Evolutionary conservation across 116 monocot genomes (phyloP).

Genomic region (Posidonia oceanica): DNA sequence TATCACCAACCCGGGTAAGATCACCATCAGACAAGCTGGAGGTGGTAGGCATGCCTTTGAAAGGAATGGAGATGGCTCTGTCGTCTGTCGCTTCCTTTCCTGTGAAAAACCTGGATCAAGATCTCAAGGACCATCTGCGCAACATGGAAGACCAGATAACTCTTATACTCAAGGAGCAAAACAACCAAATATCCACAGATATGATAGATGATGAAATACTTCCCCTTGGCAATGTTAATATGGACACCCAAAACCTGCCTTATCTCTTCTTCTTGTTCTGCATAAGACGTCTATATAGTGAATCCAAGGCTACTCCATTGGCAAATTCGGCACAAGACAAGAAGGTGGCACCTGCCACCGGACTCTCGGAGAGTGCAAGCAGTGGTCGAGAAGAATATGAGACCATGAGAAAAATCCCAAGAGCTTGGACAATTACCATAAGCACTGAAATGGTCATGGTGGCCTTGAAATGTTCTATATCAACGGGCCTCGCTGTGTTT

Average conservation of each 20-base stretch:
- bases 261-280: slow-evolving; percentile 27
- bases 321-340: slow-evolving; percentile 12
- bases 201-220: slow-evolving; percentile 2
- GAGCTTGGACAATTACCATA: slow-evolving; percentile 4
- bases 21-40: slow-evolving; percentile 17
- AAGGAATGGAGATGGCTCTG: slow-evolving; percentile 58
- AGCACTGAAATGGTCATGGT: slow-evolving; percentile 19
- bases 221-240: neutral
- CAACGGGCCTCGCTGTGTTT: slow-evolving; percentile 35
- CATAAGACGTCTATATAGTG: too few relatives aligned
- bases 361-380: neutral
- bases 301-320: too few relatives aligned
- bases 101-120: slow-evolving; percentile 4
- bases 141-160: slow-evolving; percentile 20
- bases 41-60: slow-evolving; percentile 23
- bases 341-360: slow-evolving; percentile 15
- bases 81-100: slow-evolving; percentile 13
- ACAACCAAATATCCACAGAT: slow-evolving; percentile 2
- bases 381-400: neutral
- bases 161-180: slow-evolving; percentile 12
- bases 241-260: slow-evolving; percentile 19
- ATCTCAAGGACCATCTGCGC: slow-evolving; percentile 17
- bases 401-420: neutral
- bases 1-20: slow-evolving; percentile 3
- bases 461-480: slow-evolving; percentile 37